Evolutionary conservation across 1,284 basidiomycete species (phyloP).

Genomic region (Cutaneotrichosporon sp.): DNA sequence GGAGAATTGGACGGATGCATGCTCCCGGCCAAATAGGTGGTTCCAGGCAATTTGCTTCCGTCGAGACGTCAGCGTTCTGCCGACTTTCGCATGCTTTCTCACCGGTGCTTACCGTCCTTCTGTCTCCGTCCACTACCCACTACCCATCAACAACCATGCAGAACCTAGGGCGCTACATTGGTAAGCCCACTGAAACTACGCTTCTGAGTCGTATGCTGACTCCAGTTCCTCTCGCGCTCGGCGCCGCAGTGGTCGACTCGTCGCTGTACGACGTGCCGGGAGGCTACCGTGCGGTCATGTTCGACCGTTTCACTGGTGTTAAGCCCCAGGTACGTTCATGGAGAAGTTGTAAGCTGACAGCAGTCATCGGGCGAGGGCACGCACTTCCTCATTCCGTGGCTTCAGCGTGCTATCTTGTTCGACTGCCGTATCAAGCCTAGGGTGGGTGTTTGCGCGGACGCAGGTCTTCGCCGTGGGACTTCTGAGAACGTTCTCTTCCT

Average conservation of each 20-base stretch:
- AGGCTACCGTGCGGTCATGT: constrained; percentile 94
- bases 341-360: not conserved
- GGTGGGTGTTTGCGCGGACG: constrained; percentile 58
- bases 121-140: not conserved
- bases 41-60: constrained; percentile 6
- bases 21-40: too few relatives aligned
- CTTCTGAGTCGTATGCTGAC: not conserved
- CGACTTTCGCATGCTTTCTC: not conserved
- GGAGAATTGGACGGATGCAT: too few relatives aligned
- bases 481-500: not conserved
- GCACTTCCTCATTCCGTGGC: constrained; percentile 78
- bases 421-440: constrained; percentile 98
- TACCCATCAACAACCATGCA: constrained; percentile 19
- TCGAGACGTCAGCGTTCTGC: constrained; percentile 10
- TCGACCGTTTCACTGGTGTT: constrained; percentile 94
- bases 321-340: constrained; percentile 60
- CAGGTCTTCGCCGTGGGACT: too few relatives aligned
- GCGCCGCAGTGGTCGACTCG: constrained; percentile 62
- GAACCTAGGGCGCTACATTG: constrained; percentile 31
- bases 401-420: constrained; percentile 92
- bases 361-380: constrained; percentile 91
- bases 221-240: constrained; percentile 70
- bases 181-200: constrained; percentile 13
- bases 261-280: constrained; percentile 85
- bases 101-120: not conserved